phyloP scores from a whole-genome alignment of 202 grass and related monocot genomes.

The Musa balbisiana region DNA sequence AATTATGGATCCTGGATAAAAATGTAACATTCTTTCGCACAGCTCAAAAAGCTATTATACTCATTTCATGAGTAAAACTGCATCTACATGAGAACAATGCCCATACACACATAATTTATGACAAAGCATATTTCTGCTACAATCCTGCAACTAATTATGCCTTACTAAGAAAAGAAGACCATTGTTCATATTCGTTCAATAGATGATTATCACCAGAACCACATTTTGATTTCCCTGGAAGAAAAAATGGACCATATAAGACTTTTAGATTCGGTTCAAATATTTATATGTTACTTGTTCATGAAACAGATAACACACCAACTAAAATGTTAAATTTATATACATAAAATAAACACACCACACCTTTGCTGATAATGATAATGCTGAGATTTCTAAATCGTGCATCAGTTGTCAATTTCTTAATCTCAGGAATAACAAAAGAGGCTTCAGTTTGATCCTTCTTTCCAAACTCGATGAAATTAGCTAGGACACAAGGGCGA shows the following conservation, averaged over 20 bases:
- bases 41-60: too few relatives aligned
- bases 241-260: background rate
- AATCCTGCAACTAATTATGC: background rate
- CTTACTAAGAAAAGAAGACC: slow-evolving; percentile 16
- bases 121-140: background rate
- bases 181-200: background rate
- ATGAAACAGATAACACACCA: background rate
- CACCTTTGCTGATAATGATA: slow-evolving; percentile 68
- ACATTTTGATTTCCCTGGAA: slow-evolving; percentile 9
- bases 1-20: too few relatives aligned
- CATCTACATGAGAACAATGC: too few relatives aligned
- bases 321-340: background rate
- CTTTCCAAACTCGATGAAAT: slow-evolving; percentile 47
- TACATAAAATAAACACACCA: slow-evolving; percentile 2
- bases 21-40: too few relatives aligned
- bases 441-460: slow-evolving; percentile 53
- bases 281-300: background rate
- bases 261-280: too few relatives aligned
- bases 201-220: slow-evolving; percentile 9
- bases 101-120: too few relatives aligned
- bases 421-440: slow-evolving; percentile 59
- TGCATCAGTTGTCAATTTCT: slow-evolving; percentile 50
- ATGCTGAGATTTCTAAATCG: slow-evolving; percentile 55
- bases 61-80: too few relatives aligned
- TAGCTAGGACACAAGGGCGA: slow-evolving; percentile 44